Evolutionary conservation across 1,284 basidiomycete species (phyloP).

Genomic region (Peniophora sp.): DNA sequence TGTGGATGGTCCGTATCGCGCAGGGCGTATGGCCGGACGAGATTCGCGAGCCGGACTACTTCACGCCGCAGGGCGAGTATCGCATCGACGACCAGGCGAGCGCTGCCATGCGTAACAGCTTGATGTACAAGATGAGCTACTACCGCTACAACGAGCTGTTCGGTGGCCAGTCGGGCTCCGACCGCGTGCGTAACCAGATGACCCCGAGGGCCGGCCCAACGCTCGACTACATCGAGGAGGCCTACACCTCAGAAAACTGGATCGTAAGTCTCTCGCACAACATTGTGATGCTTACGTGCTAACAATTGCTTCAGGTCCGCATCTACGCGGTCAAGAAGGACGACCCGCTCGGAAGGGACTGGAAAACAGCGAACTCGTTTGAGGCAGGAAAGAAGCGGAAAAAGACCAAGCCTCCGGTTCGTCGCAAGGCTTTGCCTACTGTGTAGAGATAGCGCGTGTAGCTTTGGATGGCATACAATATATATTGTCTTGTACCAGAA

Average conservation of each 20-base stretch:
- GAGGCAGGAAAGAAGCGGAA: slow-evolving; percentile 82
- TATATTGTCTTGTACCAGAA: not conserved
- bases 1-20: slow-evolving; percentile 98
- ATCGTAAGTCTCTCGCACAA: slow-evolving; percentile 51
- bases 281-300: slow-evolving; percentile 4
- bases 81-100: slow-evolving; percentile 85
- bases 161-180: slow-evolving; percentile 64
- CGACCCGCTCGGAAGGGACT: slow-evolving; percentile 83
- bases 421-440: slow-evolving; percentile 38
- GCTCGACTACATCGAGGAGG: slow-evolving; percentile 86
- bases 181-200: slow-evolving; percentile 80
- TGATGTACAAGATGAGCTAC: slow-evolving; percentile 99
- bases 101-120: slow-evolving; percentile 87
- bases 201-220: slow-evolving; percentile 74
- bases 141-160: slow-evolving; percentile 88
- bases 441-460: not conserved
- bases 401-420: slow-evolving; percentile 54
- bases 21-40: slow-evolving; percentile 99
- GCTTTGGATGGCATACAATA: not conserved
- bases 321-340: slow-evolving; percentile 97
- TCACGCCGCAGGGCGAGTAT: slow-evolving; percentile 93
- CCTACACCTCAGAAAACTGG: slow-evolving; percentile 98
- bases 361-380: slow-evolving; percentile 83
- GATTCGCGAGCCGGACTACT: slow-evolving; percentile 92
- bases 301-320: slow-evolving; percentile 48